These are phyloP conservation scores for Wickerhamiella parazyma DNA, from an alignment of 805 yeast genomes.

Conservation along the genomic window DNA sequence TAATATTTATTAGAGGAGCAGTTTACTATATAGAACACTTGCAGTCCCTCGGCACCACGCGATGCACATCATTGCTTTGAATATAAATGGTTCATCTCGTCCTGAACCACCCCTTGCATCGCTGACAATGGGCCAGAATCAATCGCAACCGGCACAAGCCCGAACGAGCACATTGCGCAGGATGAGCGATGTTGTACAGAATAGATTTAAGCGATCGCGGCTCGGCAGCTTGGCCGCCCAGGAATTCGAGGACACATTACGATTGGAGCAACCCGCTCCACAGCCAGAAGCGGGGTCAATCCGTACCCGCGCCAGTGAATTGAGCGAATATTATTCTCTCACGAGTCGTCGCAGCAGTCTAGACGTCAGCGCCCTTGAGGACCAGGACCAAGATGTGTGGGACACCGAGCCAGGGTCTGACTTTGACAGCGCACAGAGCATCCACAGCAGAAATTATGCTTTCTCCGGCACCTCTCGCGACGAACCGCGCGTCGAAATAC, in stretches of 20 bases:
- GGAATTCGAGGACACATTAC: not conserved
- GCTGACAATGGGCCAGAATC: not conserved
- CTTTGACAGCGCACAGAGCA: not conserved
- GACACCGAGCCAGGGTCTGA: too few species aligned
- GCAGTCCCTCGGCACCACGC: too few species aligned
- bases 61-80: too few species aligned
- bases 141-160: not conserved
- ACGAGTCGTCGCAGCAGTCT: not conserved
- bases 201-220: constrained; percentile 1
- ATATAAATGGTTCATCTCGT: too few species aligned
- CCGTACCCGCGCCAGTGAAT: not conserved
- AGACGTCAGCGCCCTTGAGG: too few species aligned
- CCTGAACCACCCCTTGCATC: too few species aligned
- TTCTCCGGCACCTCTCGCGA: too few species aligned
- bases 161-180: not conserved
- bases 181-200: constrained; percentile 2
- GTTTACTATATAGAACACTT: too few species aligned
- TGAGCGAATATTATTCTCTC: not conserved
- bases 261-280: not conserved
- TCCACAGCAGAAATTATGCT: not conserved
- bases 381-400: too few species aligned
- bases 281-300: not conserved
- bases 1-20: not conserved
- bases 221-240: not conserved
- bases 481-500: not conserved